Evolutionary conservation across 2,329 filamentous ascomycete genomes (phyloP).

Genomic region (Arthrobotrys entomopaga): DNA sequence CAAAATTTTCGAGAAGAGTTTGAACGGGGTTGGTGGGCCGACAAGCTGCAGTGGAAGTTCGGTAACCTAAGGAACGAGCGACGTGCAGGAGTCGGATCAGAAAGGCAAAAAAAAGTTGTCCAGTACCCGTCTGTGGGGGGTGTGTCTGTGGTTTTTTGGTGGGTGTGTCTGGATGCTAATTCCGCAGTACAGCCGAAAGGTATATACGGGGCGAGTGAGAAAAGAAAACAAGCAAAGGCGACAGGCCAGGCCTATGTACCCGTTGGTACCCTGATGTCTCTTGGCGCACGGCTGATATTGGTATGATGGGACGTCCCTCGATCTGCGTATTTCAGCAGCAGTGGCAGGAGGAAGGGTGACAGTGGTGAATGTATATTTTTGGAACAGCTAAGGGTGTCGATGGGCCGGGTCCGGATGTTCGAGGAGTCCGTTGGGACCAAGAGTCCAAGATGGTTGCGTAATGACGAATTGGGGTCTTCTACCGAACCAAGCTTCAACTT

Average conservation of each 20-base stretch:
- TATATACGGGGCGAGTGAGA: not conserved
- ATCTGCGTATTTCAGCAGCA: conserved; percentile 54
- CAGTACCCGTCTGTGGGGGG: not conserved
- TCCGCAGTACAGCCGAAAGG: conserved; percentile 3
- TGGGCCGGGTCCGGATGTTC: conserved; percentile 42
- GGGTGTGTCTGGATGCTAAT: conserved; percentile 1
- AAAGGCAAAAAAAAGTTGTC: not conserved
- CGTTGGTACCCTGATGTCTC: not conserved
- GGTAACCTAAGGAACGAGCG: conserved; percentile 50
- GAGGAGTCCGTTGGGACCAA: conserved; percentile 29
- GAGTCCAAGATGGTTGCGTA: conserved; percentile 16
- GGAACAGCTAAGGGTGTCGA: conserved; percentile 44
- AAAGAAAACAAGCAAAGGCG: conserved; percentile 10
- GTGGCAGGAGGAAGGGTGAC: conserved; percentile 11
- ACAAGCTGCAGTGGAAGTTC: conserved; percentile 28
- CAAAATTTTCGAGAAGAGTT: conserved; percentile 13
- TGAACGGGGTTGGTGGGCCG: conserved; percentile 37
- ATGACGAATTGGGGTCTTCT: conserved; percentile 4
- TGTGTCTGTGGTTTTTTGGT: not conserved
- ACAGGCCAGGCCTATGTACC: not conserved
- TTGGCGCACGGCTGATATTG: not conserved
- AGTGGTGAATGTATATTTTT: conserved; percentile 33
- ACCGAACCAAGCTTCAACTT: conserved; percentile 11
- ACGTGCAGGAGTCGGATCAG: conserved; percentile 6
- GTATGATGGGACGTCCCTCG: conserved; percentile 14